phyloP scores from a whole-genome alignment of 306 rosid species.

The Cucumis hystrix region DNA sequence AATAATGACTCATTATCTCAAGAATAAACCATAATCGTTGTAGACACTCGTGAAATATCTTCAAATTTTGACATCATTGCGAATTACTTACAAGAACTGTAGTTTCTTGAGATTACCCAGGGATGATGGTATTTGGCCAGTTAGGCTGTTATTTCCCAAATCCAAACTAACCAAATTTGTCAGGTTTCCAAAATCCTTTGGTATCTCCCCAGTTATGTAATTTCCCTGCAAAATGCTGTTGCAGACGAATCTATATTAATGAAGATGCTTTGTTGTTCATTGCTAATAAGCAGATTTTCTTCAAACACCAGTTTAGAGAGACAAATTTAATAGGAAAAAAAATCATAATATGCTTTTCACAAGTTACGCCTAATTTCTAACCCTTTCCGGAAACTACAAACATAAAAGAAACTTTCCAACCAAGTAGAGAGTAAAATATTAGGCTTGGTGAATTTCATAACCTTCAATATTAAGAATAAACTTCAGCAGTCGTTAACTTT shows the following conservation, averaged over 20 bases:
- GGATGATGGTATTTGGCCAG: constrained; percentile 73
- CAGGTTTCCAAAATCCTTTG: constrained; percentile 67
- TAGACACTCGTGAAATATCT: background rate
- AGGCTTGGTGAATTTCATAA: background rate
- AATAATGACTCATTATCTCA: constrained; percentile 12
- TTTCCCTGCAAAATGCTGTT: constrained; percentile 81
- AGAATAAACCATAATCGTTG: constrained; percentile 9
- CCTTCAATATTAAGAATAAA: background rate
- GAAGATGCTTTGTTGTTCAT: background rate
- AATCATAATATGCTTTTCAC: background rate
- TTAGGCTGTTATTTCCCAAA: constrained; percentile 59
- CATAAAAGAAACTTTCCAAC: background rate
- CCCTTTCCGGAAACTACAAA: background rate
- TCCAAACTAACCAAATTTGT: constrained; percentile 60
- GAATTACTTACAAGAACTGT: constrained; percentile 74
- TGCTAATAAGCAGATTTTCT: background rate
- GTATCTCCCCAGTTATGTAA: constrained; percentile 61
- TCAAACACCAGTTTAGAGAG: background rate
- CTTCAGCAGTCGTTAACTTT: background rate
- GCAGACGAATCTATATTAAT: constrained; percentile 11
- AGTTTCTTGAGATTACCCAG: constrained; percentile 66
- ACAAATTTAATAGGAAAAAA: background rate
- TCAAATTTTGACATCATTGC: constrained; percentile 1
- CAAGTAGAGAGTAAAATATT: background rate
- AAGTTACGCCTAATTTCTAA: background rate